A percentile compares a stretch with the other conserved stretches of the same genome.
These are phyloP conservation scores for Phoma sp. DNA, from an alignment of 2,329 filamentous ascomycete genomes.

Conservation along the genomic window DNA sequence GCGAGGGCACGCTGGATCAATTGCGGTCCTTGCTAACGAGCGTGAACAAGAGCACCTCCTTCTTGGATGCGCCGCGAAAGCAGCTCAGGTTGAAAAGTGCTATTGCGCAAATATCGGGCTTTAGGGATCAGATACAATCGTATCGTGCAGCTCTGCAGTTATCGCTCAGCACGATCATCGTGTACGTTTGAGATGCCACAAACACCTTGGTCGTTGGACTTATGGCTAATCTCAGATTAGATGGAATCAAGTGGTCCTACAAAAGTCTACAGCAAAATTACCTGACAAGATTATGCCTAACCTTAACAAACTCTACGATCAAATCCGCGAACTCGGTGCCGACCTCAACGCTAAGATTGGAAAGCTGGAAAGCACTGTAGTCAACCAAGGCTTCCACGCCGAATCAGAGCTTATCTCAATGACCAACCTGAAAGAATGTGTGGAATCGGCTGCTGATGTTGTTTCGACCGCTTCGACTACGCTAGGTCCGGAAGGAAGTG, in stretches of 20 bases:
- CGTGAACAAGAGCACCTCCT: conserved; percentile 25
- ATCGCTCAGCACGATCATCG: conserved; percentile 31
- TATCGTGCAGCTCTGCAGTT: conserved; percentile 32
- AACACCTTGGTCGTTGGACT: background rate
- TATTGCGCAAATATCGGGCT: conserved; percentile 24
- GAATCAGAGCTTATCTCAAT: conserved; percentile 25
- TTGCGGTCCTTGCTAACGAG: conserved; percentile 22
- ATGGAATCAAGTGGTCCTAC: conserved; percentile 34
- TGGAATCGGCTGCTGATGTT: conserved; percentile 33
- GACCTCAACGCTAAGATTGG: conserved; percentile 30
- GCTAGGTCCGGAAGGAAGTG: conserved; percentile 22
- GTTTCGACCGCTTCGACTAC: conserved; percentile 33
- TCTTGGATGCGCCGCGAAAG: conserved; percentile 30
- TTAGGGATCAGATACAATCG: conserved; percentile 30
- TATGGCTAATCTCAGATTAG: conserved; percentile 7
- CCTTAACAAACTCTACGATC: conserved; percentile 32
- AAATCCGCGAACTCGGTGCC: conserved; percentile 27
- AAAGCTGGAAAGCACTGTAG: conserved; percentile 19
- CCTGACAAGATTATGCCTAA: conserved; percentile 30
- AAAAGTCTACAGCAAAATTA: conserved; percentile 28
- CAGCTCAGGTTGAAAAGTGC: conserved; percentile 27
- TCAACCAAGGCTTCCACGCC: conserved; percentile 14
- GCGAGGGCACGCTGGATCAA: conserved; percentile 24
- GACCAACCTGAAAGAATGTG: conserved; percentile 31
- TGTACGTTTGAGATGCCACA: conserved; percentile 20